phyloP scores from a whole-genome alignment of 495 filamentous ascomycete genomes.

The Podospora appendiculata region DNA sequence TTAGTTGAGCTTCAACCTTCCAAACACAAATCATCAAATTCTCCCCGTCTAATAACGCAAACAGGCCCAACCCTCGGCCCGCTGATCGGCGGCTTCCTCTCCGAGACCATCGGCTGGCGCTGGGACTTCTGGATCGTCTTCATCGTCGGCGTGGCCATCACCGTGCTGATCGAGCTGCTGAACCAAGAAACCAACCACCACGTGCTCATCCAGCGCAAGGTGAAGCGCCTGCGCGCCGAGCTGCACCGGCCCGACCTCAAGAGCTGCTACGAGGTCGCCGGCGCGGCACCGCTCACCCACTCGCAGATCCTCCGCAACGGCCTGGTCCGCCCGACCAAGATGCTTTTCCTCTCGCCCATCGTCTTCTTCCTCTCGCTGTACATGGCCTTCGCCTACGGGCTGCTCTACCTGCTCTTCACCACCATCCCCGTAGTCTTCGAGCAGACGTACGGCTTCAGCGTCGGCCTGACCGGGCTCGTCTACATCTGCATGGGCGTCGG shows the following conservation, averaged over 20 bases:
- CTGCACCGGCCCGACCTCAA: constrained; percentile 25
- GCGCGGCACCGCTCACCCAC: constrained; percentile 7
- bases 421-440: constrained; percentile 58
- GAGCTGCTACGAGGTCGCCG: constrained; percentile 24
- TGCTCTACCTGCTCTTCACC: constrained; percentile 70
- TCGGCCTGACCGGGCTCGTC: constrained; percentile 30
- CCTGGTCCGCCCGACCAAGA: constrained; percentile 47
- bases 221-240: constrained; percentile 28
- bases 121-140: constrained; percentile 57
- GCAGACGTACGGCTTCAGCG: constrained; percentile 39
- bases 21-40: neutral
- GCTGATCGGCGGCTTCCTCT: constrained; percentile 47
- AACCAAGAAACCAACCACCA: constrained; percentile 48
- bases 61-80: constrained; percentile 44
- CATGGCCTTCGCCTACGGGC: constrained; percentile 68
- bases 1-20: constrained; percentile 15
- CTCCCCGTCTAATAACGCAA: neutral
- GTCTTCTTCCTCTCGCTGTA: constrained; percentile 63
- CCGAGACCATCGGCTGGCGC: constrained; percentile 47
- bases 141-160: constrained; percentile 35
- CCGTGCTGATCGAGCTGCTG: constrained; percentile 36
- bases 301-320: constrained; percentile 25
- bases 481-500: constrained; percentile 41
- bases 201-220: constrained; percentile 46
- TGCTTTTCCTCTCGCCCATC: constrained; percentile 55